These are phyloP conservation scores for Kwoniella shandongensis DNA, from an alignment of 768 basidiomycete genomes.

Conservation along the genomic window DNA sequence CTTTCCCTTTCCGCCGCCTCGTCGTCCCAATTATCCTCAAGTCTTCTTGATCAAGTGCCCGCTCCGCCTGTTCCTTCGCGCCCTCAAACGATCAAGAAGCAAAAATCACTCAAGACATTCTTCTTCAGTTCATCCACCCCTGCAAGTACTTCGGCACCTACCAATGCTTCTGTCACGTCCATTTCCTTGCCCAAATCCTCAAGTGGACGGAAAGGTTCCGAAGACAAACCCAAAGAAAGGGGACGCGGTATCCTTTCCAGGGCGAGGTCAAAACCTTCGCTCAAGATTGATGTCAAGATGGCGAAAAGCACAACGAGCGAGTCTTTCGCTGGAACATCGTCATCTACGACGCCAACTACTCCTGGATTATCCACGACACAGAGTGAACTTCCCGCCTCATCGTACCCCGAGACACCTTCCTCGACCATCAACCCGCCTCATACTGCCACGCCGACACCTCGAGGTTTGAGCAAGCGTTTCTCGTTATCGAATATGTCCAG, in stretches of 20 bases:
- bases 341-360: slow-evolving; percentile 1
- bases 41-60: slow-evolving; percentile 9
- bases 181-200: no score
- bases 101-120: slow-evolving; percentile 39
- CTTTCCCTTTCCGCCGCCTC: slow-evolving; percentile 21
- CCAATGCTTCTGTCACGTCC: no score
- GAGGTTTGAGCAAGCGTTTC: slow-evolving; percentile 40
- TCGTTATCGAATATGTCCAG: slow-evolving; percentile 40
- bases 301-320: background rate
- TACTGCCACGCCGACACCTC: slow-evolving; percentile 2
- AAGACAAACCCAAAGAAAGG: slow-evolving; percentile 2
- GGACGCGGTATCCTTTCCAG: slow-evolving; percentile 10
- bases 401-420: background rate
- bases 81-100: slow-evolving; percentile 23
- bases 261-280: slow-evolving; percentile 18
- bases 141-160: background rate
- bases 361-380: slow-evolving; percentile 10
- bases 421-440: background rate
- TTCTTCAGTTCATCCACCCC: slow-evolving; percentile 30
- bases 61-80: slow-evolving; percentile 7
- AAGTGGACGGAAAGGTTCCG: no score
- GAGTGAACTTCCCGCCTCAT: slow-evolving; percentile 5
- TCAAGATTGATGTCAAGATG: slow-evolving; percentile 17
- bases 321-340: background rate
- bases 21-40: slow-evolving; percentile 14